These are phyloP conservation scores for Stevia rebaudiana DNA, from an alignment of 140 eudicot genomes.

Conservation along the genomic window DNA sequence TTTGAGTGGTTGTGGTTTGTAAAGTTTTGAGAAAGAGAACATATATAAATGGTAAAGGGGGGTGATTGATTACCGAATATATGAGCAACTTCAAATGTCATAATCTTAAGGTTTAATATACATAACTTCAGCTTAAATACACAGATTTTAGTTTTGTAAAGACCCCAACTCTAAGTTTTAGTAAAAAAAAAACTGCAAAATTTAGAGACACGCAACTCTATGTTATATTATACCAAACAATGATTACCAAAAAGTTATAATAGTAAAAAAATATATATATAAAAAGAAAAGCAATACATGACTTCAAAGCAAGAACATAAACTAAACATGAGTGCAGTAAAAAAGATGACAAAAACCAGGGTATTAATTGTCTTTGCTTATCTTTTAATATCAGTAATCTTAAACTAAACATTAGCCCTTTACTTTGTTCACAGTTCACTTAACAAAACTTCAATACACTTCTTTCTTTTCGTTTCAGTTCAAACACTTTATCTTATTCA, in stretches of 20 bases:
- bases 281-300: background rate
- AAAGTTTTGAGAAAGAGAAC: constrained; percentile 2
- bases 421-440: no score
- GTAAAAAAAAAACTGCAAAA: no score
- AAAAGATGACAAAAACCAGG: background rate
- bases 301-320: background rate
- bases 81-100: constrained; percentile 19
- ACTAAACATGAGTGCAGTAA: constrained; percentile 5
- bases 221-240: no score
- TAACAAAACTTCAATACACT: no score
- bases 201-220: no score
- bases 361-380: background rate
- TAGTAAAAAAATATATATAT: no score
- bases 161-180: no score
- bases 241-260: no score
- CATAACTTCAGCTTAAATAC: constrained; percentile 10
- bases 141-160: background rate
- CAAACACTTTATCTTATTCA: no score
- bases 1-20: constrained; percentile 12
- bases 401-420: no score
- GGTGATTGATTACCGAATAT: background rate
- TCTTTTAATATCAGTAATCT: no score
- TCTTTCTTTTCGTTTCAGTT: no score
- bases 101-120: background rate
- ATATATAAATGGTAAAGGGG: background rate